Percentiles rank a stretch among this genome's conserved stretches.
Evolutionary conservation across 140 eudicot species (phyloP).

Genomic region (Anethum foeniculum): DNA sequence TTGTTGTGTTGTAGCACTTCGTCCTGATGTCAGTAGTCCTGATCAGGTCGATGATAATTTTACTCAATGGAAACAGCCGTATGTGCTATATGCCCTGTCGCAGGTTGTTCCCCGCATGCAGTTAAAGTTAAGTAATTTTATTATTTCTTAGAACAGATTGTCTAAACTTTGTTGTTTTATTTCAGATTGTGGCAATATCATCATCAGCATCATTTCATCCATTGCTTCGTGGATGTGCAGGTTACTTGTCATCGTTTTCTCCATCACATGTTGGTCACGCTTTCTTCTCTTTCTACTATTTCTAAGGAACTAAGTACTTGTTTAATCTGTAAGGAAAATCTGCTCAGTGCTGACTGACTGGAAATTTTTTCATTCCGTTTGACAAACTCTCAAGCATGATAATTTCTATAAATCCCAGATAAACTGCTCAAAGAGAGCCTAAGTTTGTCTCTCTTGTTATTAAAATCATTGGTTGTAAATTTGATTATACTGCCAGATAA

Average conservation of each 20-base stretch:
- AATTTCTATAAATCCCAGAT: background rate
- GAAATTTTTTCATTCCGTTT: background rate
- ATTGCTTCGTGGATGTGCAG: conserved; percentile 92
- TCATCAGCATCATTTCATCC: conserved; percentile 66
- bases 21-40: conserved; percentile 64
- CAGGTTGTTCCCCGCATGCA: conserved; percentile 43
- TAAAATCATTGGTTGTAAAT: background rate
- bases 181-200: conserved; percentile 87
- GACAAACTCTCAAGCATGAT: background rate
- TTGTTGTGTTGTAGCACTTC: conserved; percentile 61
- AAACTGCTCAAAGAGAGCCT: background rate
- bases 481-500: background rate
- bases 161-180: conserved; percentile 13
- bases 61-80: conserved; percentile 82
- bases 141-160: background rate
- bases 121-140: background rate
- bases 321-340: background rate
- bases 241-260: conserved; percentile 92
- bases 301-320: background rate
- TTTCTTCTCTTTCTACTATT: background rate
- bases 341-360: background rate
- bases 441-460: background rate
- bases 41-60: conserved; percentile 68
- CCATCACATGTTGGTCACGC: conserved; percentile 69
- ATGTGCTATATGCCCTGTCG: conserved; percentile 79